phyloP scores from a whole-genome alignment of 495 filamentous ascomycete species.

The Penicillium flavigenum region DNA sequence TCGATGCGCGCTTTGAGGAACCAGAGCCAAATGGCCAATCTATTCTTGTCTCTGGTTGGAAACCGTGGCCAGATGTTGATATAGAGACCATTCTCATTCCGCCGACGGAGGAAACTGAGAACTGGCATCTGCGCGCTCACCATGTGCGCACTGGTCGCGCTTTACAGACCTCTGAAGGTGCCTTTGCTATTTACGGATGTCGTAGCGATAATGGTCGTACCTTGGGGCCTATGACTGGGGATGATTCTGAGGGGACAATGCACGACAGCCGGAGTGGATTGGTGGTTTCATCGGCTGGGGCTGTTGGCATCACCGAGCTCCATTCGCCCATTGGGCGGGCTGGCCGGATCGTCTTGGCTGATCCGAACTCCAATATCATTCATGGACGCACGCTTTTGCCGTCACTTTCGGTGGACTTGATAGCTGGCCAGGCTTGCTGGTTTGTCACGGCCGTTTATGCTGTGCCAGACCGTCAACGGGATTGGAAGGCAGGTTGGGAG shows the following conservation, averaged over 20 bases:
- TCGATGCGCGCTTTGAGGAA: constrained; percentile 56
- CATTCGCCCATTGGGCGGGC: constrained; percentile 40
- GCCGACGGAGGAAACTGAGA: constrained; percentile 48
- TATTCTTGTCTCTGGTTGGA: constrained; percentile 65
- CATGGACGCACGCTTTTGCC: constrained; percentile 69
- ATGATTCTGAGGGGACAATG: constrained; percentile 56
- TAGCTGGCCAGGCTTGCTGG: constrained; percentile 41
- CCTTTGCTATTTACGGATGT: constrained; percentile 68
- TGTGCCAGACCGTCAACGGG: constrained; percentile 33
- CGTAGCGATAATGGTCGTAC: constrained; percentile 57
- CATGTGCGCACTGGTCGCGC: constrained; percentile 55
- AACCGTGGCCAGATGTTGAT: constrained; percentile 63
- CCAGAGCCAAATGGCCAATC: constrained; percentile 47
- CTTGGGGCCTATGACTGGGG: constrained; percentile 50
- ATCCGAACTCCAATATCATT: constrained; percentile 75
- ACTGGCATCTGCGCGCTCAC: constrained; percentile 70
- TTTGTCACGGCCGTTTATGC: constrained; percentile 53
- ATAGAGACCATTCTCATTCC: constrained; percentile 65
- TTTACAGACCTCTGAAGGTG: constrained; percentile 67
- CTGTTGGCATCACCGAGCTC: constrained; percentile 67
- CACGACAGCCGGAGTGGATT: constrained; percentile 54
- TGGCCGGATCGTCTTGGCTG: constrained; percentile 65
- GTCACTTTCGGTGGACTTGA: constrained; percentile 48
- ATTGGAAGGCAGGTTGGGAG: constrained; percentile 47
- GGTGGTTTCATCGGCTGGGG: constrained; percentile 62